Conservation (phyloP, 441 rosid genomes). For the Syzygium malaccense region DNA sequence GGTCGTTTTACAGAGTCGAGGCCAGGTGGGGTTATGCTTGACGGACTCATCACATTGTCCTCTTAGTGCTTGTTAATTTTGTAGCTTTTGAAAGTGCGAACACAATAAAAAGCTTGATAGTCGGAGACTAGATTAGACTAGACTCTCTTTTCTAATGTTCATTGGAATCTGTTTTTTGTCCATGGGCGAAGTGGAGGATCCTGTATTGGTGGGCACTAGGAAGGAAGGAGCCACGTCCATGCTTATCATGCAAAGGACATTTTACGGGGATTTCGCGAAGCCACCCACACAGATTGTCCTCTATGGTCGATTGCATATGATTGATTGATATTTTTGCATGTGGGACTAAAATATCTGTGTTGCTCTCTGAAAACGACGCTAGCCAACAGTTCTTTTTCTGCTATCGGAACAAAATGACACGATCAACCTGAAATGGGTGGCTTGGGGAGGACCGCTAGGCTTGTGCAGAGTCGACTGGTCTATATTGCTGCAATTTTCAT, state of each 20-base stretch:
- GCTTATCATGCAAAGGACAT: neutral
- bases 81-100: neutral
- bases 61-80: neutral
- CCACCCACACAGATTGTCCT: neutral
- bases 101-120: neutral
- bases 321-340: conserved; percentile 6
- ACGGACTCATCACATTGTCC: neutral
- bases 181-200: neutral
- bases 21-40: neutral
- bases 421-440: neutral
- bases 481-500: neutral
- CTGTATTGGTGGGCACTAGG: neutral
- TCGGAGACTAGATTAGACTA: neutral
- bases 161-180: neutral
- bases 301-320: neutral
- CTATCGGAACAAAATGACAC: neutral
- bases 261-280: neutral
- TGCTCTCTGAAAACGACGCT: conserved; percentile 2
- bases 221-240: neutral
- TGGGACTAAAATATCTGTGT: conserved; percentile 12
- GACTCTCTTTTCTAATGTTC: neutral
- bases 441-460: neutral
- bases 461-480: neutral
- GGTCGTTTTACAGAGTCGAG: neutral
- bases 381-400: neutral